A percentile compares a stretch with the other conserved stretches of the same genome.
phyloP scores from a whole-genome alignment of 768 basidiomycete genomes.

The Lactarius tabidus region DNA sequence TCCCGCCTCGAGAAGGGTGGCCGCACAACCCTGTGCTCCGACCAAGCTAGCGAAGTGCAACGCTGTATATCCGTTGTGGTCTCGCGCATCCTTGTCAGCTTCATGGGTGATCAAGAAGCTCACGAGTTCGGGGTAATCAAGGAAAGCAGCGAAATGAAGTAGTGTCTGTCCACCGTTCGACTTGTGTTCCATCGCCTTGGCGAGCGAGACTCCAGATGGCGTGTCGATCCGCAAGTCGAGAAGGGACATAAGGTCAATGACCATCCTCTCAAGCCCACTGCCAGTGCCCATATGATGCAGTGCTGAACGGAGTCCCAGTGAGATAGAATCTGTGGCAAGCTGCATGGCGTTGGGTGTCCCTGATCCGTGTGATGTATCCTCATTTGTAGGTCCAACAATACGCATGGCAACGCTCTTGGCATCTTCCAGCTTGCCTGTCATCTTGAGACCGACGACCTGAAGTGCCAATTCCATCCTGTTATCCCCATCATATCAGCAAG shows the following conservation, averaged over 20 bases:
- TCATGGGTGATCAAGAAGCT: constrained; percentile 66
- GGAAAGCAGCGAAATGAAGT: constrained; percentile 80
- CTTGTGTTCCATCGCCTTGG: constrained; percentile 62
- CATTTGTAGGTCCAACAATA: constrained; percentile 76
- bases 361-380: constrained; percentile 37
- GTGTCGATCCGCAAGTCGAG: constrained; percentile 60
- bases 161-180: constrained; percentile 79
- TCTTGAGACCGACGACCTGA: constrained; percentile 92
- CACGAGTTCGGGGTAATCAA: constrained; percentile 69
- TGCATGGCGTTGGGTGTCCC: constrained; percentile 37
- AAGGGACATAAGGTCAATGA: constrained; percentile 77
- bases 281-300: constrained; percentile 54
- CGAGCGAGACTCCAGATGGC: constrained; percentile 39
- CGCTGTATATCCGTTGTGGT: constrained; percentile 87
- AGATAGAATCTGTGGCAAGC: constrained; percentile 41
- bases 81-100: constrained; percentile 78
- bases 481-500: constrained; percentile 15
- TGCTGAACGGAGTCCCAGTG: constrained; percentile 53
- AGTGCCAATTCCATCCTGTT: constrained; percentile 90
- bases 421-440: constrained; percentile 93
- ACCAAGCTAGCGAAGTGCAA: constrained; percentile 79
- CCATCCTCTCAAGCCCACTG: constrained; percentile 62
- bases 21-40: constrained; percentile 58
- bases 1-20: constrained; percentile 68
- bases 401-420: constrained; percentile 91